Evolutionary conservation across 2,329 filamentous ascomycete species (phyloP).

Genomic region (Pleoardoris graminearum): DNA sequence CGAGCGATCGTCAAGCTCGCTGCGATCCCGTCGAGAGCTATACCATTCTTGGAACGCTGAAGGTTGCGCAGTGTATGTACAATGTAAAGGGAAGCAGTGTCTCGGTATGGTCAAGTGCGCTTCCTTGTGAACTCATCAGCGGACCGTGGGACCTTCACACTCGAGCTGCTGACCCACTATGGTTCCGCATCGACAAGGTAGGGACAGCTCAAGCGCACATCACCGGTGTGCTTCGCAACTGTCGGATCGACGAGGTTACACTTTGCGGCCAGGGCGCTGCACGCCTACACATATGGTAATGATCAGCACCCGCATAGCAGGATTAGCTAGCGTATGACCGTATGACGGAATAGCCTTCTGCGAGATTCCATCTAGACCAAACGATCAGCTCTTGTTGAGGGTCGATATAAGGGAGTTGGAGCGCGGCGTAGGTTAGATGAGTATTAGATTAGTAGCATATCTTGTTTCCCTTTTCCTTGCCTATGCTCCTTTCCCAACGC

Average conservation of each 20-base stretch:
- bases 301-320: conserved; percentile 3
- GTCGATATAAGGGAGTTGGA: not conserved
- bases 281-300: not conserved
- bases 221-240: not conserved
- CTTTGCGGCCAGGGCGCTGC: not conserved
- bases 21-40: no score
- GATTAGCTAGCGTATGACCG: conserved; percentile 11
- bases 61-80: no score
- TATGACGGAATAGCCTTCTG: conserved; percentile 11
- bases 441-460: conserved; percentile 5
- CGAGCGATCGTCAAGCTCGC: no score
- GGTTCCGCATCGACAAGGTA: no score
- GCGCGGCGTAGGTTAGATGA: not conserved
- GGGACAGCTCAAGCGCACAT: not conserved
- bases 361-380: conserved; percentile 4
- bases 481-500: not conserved
- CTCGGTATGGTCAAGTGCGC: no score
- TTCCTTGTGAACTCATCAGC: no score
- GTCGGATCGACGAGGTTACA: conserved; percentile 4
- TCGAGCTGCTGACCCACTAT: no score
- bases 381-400: conserved; percentile 3
- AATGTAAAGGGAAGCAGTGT: no score
- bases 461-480: not conserved
- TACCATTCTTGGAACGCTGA: no score
- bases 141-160: no score